Evolutionary conservation across 495 filamentous ascomycete genomes (phyloP), one percentile per base, ranked within the genome.

Genomic region (Trichoderma erinaceum): DNA sequence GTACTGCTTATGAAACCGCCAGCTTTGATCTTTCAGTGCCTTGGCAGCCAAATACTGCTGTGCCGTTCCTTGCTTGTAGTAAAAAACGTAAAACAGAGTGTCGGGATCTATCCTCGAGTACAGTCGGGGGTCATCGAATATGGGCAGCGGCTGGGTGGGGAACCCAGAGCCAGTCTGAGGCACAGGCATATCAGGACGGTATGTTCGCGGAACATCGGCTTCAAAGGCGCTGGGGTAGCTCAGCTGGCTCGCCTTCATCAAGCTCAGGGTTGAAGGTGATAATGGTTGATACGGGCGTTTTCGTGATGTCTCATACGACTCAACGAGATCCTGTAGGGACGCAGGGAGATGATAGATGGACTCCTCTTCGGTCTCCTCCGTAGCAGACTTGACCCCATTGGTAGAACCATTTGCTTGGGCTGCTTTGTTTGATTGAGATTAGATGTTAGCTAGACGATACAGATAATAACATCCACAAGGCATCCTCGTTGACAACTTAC

Each of bases 1-100:
- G 75, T 98, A 99, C 76, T 97, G 95, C 80, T 98, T 99, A 77
- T 99, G 95, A 77, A 99, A 99, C 41, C 95, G 84, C 95, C 95
- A 99, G 75, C 95, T 98, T 77, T 98, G 94, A 69, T 90, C 89
- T 74, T 98, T 98, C 41, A 99, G 80, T 23, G 95, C 91, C 78
- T 96, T 97, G 6, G 96, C 95, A 0, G 95, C 92, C n/a, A 99
- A 83, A 72, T 92, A 97, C 75, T 99, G 95, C 74, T 97, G 93
- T 74, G 97, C 95, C 0, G 93, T 92, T 23, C 91, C 92, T 73
- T 99, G 95, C 27, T 93, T 90, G 81, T 99, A 99, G 81, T 99
- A 99, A 79, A 99, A 99, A 65, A 97, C 89, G 77, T 98, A 99
- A 78, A 99, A 99, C n/a, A 99, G 83, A 2, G 93, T 93, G 73